Evolutionary conservation across 805 yeast genomes (phyloP), one percentile per base, ranked within the genome.

Genomic region (Allodekkera sacchari): DNA sequence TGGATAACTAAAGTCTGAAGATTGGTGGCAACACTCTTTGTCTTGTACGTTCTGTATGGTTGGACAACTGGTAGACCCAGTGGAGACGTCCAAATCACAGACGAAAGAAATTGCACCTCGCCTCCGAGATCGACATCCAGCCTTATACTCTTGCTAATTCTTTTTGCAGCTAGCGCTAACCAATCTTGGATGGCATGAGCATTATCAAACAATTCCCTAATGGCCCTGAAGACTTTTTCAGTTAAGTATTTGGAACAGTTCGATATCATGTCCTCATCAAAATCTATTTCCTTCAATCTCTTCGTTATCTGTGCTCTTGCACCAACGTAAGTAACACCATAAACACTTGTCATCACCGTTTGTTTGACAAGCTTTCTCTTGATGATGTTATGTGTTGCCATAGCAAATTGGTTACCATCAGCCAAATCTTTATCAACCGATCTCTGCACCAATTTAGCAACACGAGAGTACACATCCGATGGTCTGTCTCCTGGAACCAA

Each of bases 81-180:
- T 1, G 98, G 97, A 0, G 97, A 81, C 0, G 99, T 92, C 99
- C 99, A 92, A 44, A 92, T 85, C 6, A 92, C 96, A 4, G 94
- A 74, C 1, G 95, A 75, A 69, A 84, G 72, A 47, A 74, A 79
- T 35, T 71, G 76, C 4, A 80, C 79, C 30, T 66, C 66, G 32
- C 67, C 71, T 16, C 42, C 64, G 22, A 65, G 66, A 22, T 70
- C 78, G 28, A 71, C 61, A 44, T 80, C 88, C 10, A 83, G 55
- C 28, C 89, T 67, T 12, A 84, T 73, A 4, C 94, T 78, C 47
- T 80, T 80, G 9, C 89, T 68, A 39, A 92, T 84, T 37, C 80
- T 64, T 42, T 70, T 73, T 3, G 97, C 96, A 36, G 88, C 76
- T 36, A 81, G 77, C 4, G 85, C 95, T 25, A 92, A 65, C 98